Evolutionary conservation across 352 stramenopile genomes (phyloP).

Genomic region (Pythium scleroteichum): DNA sequence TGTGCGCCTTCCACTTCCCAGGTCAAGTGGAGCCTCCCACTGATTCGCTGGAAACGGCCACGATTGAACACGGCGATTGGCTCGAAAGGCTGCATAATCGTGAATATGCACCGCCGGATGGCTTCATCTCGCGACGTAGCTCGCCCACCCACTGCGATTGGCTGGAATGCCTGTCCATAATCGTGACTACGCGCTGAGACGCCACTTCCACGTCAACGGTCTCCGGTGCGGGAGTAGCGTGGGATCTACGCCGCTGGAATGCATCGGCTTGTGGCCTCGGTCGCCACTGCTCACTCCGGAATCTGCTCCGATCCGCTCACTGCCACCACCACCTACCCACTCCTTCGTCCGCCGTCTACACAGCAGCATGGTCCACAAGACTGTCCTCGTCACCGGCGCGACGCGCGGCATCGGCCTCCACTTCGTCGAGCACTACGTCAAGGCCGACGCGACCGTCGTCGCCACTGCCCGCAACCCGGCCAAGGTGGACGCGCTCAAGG

Average conservation of each 20-base stretch:
- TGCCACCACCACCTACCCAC: background rate
- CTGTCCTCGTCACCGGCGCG: conserved; percentile 35
- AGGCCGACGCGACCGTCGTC: conserved; percentile 26
- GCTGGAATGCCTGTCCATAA: no score
- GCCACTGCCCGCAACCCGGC: conserved; percentile 18
- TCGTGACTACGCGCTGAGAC: no score
- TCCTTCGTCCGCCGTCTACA: no score
- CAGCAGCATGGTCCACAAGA: conserved; percentile 22
- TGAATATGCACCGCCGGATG: background rate
- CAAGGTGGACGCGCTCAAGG: conserved; percentile 10
- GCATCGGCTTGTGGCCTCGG: no score
- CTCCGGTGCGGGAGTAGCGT: no score
- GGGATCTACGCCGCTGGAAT: no score
- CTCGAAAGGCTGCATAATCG: background rate
- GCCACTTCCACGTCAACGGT: no score
- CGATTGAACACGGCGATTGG: background rate
- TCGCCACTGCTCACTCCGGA: background rate
- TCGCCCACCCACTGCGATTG: no score
- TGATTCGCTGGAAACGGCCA: background rate
- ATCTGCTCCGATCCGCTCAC: background rate
- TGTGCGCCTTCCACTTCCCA: no score
- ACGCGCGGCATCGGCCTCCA: conserved; percentile 36
- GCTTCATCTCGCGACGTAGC: no score
- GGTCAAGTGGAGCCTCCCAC: no score
- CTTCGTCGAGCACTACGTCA: conserved; percentile 29